Conservation (phyloP, 179 eudicot genomes). For the Spinacia oleracea region DNA sequence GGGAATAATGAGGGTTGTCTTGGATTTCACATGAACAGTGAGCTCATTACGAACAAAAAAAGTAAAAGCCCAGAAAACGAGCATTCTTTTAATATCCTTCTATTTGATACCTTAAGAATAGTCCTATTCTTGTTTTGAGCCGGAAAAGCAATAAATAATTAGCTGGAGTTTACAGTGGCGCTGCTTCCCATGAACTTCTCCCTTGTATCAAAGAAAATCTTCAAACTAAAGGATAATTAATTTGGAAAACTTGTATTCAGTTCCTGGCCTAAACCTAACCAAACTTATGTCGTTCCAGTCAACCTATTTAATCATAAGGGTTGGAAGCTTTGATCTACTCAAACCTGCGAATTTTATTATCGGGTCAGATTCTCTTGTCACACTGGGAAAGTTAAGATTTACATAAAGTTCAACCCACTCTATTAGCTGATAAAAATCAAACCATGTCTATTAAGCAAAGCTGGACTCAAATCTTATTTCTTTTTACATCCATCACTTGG, state of each 20-base stretch:
- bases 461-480: neutral
- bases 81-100: neutral
- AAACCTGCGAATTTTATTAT: no score
- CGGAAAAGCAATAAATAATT: neutral
- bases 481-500: neutral
- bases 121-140: neutral
- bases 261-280: neutral
- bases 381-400: neutral
- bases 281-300: neutral
- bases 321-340: neutral
- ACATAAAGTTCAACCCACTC: neutral
- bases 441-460: neutral
- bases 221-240: neutral
- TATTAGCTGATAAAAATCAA: neutral
- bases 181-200: neutral
- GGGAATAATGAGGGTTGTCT: neutral
- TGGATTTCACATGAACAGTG: neutral
- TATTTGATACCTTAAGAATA: neutral
- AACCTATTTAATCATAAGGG: neutral
- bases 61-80: neutral
- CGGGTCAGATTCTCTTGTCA: neutral
- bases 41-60: neutral
- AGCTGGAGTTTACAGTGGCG: neutral
- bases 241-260: neutral
- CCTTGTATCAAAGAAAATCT: neutral